Percentiles rank a stretch among this genome's conserved stretches.
phyloP scores from a whole-genome alignment of 2,329 filamentous ascomycete species.

The Curvularia verruculosa region DNA sequence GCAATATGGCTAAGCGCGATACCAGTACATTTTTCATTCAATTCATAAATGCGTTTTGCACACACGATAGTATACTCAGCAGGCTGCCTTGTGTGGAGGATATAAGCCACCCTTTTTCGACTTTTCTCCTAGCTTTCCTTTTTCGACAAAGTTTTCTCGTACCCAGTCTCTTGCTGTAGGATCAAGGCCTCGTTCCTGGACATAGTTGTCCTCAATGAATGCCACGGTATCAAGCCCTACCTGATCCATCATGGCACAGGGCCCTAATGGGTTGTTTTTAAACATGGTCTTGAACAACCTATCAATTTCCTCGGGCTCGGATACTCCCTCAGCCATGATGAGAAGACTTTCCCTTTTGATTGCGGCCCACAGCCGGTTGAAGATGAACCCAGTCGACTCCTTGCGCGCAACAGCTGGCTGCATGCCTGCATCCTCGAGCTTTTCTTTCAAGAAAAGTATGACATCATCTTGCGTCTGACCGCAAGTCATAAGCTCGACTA shows the following conservation, averaged over 20 bases:
- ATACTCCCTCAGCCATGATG: slow-evolving; percentile 59
- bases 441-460: slow-evolving; percentile 55
- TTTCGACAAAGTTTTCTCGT: slow-evolving; percentile 52
- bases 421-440: slow-evolving; percentile 51
- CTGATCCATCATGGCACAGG: slow-evolving; percentile 56
- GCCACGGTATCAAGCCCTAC: slow-evolving; percentile 62
- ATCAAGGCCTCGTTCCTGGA: slow-evolving; percentile 56
- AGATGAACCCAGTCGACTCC: slow-evolving; percentile 61
- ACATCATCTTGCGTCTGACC: slow-evolving; percentile 53
- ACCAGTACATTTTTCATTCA: not conserved
- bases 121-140: slow-evolving; percentile 58
- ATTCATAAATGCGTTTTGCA: not conserved
- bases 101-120: slow-evolving; percentile 24
- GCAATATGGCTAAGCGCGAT: not conserved
- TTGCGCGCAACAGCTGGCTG: slow-evolving; percentile 53
- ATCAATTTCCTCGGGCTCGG: slow-evolving; percentile 58
- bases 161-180: slow-evolving; percentile 54
- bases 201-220: slow-evolving; percentile 61
- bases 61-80: not conserved
- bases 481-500: slow-evolving; percentile 62
- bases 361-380: slow-evolving; percentile 64
- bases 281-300: slow-evolving; percentile 54
- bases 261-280: slow-evolving; percentile 29
- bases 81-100: not conserved
- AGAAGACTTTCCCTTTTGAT: slow-evolving; percentile 60